Conservation (phyloP, 495 filamentous ascomycete genomes). For the Evernia prunastri region DNA sequence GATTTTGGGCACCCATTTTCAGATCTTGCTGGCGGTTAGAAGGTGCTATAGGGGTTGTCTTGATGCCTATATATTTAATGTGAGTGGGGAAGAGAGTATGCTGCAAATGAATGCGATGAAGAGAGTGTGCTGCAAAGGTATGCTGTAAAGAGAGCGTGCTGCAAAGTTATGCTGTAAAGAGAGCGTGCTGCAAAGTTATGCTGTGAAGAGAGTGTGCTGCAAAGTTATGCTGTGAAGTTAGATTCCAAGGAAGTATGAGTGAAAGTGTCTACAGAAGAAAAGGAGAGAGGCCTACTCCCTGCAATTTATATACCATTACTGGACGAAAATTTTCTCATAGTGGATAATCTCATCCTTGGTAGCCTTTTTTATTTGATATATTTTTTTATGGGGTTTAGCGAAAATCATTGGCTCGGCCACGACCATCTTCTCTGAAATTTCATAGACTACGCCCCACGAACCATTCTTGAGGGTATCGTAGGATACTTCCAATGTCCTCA, state of each 20-base stretch:
- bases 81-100: background rate
- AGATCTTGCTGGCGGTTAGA: background rate
- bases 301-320: background rate
- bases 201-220: too few species aligned
- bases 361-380: too few species aligned
- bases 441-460: too few species aligned
- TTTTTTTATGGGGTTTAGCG: too few species aligned
- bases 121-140: too few species aligned
- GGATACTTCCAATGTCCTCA: background rate
- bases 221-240: background rate
- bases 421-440: too few species aligned
- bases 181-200: too few species aligned
- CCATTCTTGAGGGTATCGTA: too few species aligned
- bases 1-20: background rate
- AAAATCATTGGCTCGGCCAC: too few species aligned
- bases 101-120: too few species aligned
- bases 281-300: background rate
- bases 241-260: background rate
- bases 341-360: background rate
- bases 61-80: background rate
- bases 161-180: too few species aligned
- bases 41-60: background rate
- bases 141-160: too few species aligned
- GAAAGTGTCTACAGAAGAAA: background rate
- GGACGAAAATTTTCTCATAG: background rate